Evolutionary conservation across 75 land plant genomes (phyloP).

Genomic region (Gnetum montanum): DNA sequence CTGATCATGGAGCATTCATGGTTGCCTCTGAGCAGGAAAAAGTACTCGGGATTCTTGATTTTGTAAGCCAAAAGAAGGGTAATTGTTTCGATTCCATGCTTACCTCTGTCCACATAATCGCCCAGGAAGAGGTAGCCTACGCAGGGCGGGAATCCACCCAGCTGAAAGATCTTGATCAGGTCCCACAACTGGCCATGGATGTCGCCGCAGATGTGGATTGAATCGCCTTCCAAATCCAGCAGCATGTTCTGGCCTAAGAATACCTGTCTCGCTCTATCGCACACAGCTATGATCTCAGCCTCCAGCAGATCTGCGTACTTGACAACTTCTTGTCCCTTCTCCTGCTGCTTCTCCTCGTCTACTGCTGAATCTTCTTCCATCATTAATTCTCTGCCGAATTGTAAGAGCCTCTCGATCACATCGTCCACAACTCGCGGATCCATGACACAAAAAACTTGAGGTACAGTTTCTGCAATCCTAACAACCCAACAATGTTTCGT

Average conservation of each 20-base stretch:
- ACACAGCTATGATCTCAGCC: neutral
- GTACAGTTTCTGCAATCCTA: too few species aligned
- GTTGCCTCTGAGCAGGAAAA: slow-evolving; percentile 25
- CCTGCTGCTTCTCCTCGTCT: too few species aligned
- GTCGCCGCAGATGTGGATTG: slow-evolving; percentile 11
- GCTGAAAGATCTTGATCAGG: slow-evolving; percentile 30
- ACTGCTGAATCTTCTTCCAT: too few species aligned
- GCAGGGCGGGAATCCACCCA: slow-evolving; percentile 35
- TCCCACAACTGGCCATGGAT: slow-evolving; percentile 35
- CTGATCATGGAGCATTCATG: slow-evolving; percentile 32
- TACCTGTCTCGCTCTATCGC: neutral
- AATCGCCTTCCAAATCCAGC: neutral
- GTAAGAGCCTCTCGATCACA: too few species aligned
- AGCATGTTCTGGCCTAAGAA: neutral
- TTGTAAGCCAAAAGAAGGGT: too few species aligned
- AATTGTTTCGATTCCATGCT: slow-evolving; percentile 12
- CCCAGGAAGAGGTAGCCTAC: slow-evolving; percentile 33
- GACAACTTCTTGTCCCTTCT: too few species aligned
- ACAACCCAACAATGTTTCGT: too few species aligned
- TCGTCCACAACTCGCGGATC: too few species aligned
- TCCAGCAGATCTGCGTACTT: neutral
- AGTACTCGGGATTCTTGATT: slow-evolving; percentile 28
- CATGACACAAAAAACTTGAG: too few species aligned
- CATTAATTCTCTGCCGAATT: too few species aligned
- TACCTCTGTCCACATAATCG: slow-evolving; percentile 38